These are phyloP conservation scores for Firmiana major DNA, from an alignment of 345 rosid species.

Conservation along the genomic window DNA sequence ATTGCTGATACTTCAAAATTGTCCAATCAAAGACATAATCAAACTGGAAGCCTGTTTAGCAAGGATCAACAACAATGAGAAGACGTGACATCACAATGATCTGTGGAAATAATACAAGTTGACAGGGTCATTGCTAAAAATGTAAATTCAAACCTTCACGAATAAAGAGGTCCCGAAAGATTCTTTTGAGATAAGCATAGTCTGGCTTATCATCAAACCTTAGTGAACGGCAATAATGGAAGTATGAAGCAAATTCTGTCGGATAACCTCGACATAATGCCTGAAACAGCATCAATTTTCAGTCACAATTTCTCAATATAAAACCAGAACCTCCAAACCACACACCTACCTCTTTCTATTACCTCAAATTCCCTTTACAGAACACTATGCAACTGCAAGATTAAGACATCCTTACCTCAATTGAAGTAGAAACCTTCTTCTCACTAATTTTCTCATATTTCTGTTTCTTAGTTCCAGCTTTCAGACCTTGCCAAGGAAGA, in stretches of 20 bases:
- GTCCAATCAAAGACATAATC: slow-evolving; percentile 99
- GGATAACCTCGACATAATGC: slow-evolving; percentile 92
- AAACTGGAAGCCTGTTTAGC: slow-evolving; percentile 76
- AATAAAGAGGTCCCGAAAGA: slow-evolving; percentile 91
- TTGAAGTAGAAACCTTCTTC: slow-evolving; percentile 90
- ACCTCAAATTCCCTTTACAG: slow-evolving; percentile 29
- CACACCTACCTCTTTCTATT: slow-evolving; percentile 49
- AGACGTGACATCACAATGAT: background rate
- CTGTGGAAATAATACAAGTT: background rate
- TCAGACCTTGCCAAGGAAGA: slow-evolving; percentile 99
- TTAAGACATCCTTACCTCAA: slow-evolving; percentile 38
- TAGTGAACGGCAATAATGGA: slow-evolving; percentile 90
- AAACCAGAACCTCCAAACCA: slow-evolving; percentile 41
- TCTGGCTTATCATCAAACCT: slow-evolving; percentile 97
- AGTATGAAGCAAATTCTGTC: slow-evolving; percentile 93
- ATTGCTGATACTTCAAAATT: slow-evolving; percentile 92
- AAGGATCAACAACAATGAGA: slow-evolving; percentile 2
- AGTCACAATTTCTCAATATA: slow-evolving; percentile 16
- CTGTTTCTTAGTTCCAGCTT: slow-evolving; percentile 97
- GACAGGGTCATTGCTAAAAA: background rate
- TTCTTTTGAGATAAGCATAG: slow-evolving; percentile 85
- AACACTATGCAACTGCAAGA: background rate
- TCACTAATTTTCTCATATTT: slow-evolving; percentile 97
- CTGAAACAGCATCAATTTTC: slow-evolving; percentile 38
- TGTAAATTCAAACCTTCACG: slow-evolving; percentile 61